A percentile compares a stretch with the other conserved stretches of the same genome.
These are phyloP conservation scores for Sphagnurus paluster DNA, from an alignment of 1,284 basidiomycete genomes.

Conservation along the genomic window DNA sequence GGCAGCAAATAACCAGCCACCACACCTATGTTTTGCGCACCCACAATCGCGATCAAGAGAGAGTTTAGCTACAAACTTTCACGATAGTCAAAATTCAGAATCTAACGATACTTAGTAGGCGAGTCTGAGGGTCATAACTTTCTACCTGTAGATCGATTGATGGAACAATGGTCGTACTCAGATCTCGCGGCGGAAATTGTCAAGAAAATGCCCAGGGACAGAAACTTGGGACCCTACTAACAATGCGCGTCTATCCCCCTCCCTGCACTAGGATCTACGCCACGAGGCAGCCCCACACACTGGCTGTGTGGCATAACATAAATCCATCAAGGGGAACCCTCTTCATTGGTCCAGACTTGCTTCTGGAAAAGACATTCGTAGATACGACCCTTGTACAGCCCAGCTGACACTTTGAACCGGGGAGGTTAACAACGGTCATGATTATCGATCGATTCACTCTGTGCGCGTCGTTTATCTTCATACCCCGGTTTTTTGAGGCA, in stretches of 20 bases:
- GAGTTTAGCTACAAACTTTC: background rate
- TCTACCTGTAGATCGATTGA: background rate
- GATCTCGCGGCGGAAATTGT: slow-evolving; percentile 12
- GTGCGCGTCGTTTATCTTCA: slow-evolving; percentile 1
- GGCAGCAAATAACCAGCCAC: no score
- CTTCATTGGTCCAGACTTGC: slow-evolving; percentile 2
- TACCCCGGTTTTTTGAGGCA: background rate
- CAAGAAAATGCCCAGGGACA: background rate
- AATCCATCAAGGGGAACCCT: slow-evolving; percentile 1
- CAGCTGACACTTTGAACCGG: background rate
- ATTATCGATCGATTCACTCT: slow-evolving; percentile 23
- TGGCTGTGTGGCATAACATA: background rate
- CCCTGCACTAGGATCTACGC: slow-evolving; percentile 4
- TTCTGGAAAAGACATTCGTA: no score
- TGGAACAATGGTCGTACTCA: slow-evolving; percentile 10
- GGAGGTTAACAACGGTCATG: background rate
- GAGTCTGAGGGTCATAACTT: slow-evolving; percentile 6
- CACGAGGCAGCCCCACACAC: slow-evolving; percentile 1
- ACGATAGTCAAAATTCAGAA: no score
- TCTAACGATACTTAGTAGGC: no score
- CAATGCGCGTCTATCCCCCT: background rate
- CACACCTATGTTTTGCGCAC: no score
- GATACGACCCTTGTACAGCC: no score
- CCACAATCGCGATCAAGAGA: background rate
- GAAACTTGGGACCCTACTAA: slow-evolving; percentile 11